Evolutionary conservation across 2,329 filamentous ascomycete species (phyloP), one percentile per base, ranked within the genome.

Genomic region (Trematosphaeria pertusa): DNA sequence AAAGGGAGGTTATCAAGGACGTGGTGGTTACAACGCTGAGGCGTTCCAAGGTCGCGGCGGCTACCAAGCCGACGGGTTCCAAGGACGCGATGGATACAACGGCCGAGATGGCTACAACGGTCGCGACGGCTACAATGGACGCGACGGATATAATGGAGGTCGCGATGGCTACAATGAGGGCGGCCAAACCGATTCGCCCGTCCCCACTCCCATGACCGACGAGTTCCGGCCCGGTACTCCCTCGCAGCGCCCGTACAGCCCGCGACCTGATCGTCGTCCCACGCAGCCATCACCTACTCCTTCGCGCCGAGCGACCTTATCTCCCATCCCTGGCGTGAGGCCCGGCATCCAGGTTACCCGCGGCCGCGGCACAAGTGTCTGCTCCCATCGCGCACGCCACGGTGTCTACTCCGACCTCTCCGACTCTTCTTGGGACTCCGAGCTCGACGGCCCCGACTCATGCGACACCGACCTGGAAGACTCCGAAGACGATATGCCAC

Each of bases 341-440:
- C 70, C 69, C 11, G 66, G 63, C 14, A 72, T 72, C 4, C 66
- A 66, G 20, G 61, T 72, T 43, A 64, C 54, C 19, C 61, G 54
- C 18, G 62, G 63, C 18, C 56, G 66, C 6, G 59, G 59, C 17
- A 56, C 54, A 21, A 65, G 67, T 37, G 43, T 64, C 1, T 61
- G 54, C 40, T 71, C 68, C 2, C 60, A 64, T 42, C 60, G 56
- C n/a, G 61, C 68, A 3, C 64, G 62, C 12, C 51, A 65, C 8
- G 62, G 66, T 22, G 53, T 60, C n/a, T 61, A 60, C 32, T 61
- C 58, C n/a, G 63, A 68, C 10, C 48, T 69, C 6, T 70, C 67
- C 14, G 67, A 69, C 15, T 62, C 66, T 6, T 69, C 64, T 24
- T 75, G 72, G 72, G 73, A 74, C 48, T 72, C 69, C 11, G 73